phyloP scores from a whole-genome alignment of 305 asterid species.

The Plantago rigida region DNA sequence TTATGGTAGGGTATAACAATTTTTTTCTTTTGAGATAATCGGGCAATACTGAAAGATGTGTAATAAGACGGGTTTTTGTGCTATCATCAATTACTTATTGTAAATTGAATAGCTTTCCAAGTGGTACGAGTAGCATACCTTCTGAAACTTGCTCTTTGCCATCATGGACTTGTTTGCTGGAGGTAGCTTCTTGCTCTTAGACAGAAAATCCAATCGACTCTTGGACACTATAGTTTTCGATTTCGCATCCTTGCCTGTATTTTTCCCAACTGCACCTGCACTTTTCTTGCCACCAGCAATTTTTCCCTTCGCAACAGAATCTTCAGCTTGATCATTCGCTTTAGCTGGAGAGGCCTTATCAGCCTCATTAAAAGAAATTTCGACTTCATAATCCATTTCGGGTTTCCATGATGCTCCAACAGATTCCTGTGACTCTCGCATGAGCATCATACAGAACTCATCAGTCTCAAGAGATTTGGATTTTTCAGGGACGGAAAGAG shows the following conservation, averaged over 20 bases:
- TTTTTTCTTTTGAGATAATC: too few species aligned
- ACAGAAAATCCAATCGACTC: constrained; percentile 31
- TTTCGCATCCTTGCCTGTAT: constrained; percentile 32
- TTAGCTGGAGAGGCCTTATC: constrained; percentile 39
- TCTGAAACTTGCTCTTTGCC: constrained; percentile 58
- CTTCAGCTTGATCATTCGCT: constrained; percentile 32
- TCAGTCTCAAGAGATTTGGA: constrained; percentile 44
- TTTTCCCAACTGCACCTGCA: constrained; percentile 28
- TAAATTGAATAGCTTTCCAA: neutral
- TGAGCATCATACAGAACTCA: constrained; percentile 59
- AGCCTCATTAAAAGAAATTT: constrained; percentile 38
- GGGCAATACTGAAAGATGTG: too few species aligned
- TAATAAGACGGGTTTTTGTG: too few species aligned
- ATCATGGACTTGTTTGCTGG: constrained; percentile 37
- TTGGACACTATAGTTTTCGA: constrained; percentile 32
- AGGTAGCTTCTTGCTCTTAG: constrained; percentile 49
- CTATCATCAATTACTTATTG: too few species aligned
- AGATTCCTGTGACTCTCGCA: constrained; percentile 51
- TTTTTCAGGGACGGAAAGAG: constrained; percentile 23
- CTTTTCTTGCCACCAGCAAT: constrained; percentile 34
- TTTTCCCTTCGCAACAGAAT: constrained; percentile 33
- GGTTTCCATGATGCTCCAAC: constrained; percentile 51
- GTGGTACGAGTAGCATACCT: constrained; percentile 34
- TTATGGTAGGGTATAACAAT: too few species aligned
- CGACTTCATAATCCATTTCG: constrained; percentile 62